These are phyloP conservation scores for Pseudogymnoascus sp. DNA, from an alignment of 2,329 filamentous ascomycete genomes.

Conservation along the genomic window DNA sequence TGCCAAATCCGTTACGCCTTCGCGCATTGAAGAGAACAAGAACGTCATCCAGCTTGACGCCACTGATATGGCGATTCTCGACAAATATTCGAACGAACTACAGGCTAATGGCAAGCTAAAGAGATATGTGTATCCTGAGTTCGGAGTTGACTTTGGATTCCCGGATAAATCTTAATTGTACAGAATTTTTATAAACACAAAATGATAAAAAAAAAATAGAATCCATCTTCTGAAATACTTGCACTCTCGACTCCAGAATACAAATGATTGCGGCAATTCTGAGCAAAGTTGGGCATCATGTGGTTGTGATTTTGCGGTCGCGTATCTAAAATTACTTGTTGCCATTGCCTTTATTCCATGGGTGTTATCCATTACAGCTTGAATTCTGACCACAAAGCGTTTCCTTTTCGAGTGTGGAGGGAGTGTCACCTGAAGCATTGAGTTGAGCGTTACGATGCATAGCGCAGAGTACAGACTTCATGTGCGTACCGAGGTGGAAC, in stretches of 20 bases:
- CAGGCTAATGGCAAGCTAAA: constrained; percentile 43
- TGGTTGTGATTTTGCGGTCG: background rate
- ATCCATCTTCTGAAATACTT: background rate
- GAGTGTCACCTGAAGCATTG: background rate
- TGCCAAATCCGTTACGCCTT: constrained; percentile 63
- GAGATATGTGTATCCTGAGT: constrained; percentile 62
- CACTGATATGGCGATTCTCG: constrained; percentile 52
- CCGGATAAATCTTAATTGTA: constrained; percentile 41
- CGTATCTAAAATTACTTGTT: background rate
- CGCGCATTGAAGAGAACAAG: constrained; percentile 63
- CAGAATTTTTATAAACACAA: background rate
- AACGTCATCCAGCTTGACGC: constrained; percentile 58
- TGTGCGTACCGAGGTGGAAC: background rate
- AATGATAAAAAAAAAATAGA: background rate
- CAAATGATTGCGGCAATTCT: background rate
- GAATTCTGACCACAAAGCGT: background rate
- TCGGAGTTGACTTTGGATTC: constrained; percentile 63
- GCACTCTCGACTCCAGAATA: background rate
- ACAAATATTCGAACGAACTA: constrained; percentile 47
- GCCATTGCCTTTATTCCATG: background rate
- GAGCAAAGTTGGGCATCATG: background rate
- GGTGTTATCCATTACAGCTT: background rate
- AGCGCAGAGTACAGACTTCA: background rate
- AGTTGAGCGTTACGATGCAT: background rate
- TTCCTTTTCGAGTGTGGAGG: background rate